Percentiles rank a stretch among this genome's conserved stretches.
Evolutionary conservation across 2,329 filamentous ascomycete genomes (phyloP).

Genomic region (Allantophomopsis lycopodina): DNA sequence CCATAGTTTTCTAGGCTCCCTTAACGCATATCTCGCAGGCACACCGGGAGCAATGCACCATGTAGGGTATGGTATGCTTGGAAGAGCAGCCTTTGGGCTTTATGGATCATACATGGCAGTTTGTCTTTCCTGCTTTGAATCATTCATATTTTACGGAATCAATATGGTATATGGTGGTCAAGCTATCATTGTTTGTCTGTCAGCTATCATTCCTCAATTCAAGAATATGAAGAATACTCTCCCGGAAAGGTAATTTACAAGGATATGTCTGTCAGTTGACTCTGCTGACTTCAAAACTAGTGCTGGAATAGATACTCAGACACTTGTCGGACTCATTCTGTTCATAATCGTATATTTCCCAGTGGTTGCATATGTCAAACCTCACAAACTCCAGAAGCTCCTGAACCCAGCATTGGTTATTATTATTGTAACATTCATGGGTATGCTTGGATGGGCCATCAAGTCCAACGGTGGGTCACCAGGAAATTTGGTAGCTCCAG

Average conservation of each 20-base stretch:
- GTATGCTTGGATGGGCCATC: conserved; percentile 16
- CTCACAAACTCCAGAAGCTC: conserved; percentile 16
- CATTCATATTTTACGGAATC: not conserved
- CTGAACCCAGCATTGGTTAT: conserved; percentile 16
- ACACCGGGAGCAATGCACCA: not conserved
- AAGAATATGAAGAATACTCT: conserved; percentile 1
- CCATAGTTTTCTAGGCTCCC: not conserved
- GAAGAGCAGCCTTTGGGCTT: not conserved
- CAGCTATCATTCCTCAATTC: conserved; percentile 1
- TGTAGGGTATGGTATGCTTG: not conserved
- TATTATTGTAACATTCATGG: conserved; percentile 17
- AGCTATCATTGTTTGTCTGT: not conserved
- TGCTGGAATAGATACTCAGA: not conserved
- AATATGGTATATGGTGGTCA: conserved; percentile 12
- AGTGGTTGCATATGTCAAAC: conserved; percentile 14
- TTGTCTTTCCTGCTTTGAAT: not conserved
- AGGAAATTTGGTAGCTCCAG: conserved; percentile 5
- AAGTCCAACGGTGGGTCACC: conserved; percentile 1
- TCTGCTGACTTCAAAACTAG: not conserved
- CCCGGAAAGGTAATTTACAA: not conserved
- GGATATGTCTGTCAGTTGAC: too few species aligned
- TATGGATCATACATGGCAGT: not conserved
- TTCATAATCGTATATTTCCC: conserved; percentile 11
- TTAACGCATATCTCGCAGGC: not conserved
- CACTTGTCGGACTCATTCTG: not conserved